Evolutionary conservation across 2,329 filamentous ascomycete species (phyloP).

Genomic region (Xylaria arbuscula): DNA sequence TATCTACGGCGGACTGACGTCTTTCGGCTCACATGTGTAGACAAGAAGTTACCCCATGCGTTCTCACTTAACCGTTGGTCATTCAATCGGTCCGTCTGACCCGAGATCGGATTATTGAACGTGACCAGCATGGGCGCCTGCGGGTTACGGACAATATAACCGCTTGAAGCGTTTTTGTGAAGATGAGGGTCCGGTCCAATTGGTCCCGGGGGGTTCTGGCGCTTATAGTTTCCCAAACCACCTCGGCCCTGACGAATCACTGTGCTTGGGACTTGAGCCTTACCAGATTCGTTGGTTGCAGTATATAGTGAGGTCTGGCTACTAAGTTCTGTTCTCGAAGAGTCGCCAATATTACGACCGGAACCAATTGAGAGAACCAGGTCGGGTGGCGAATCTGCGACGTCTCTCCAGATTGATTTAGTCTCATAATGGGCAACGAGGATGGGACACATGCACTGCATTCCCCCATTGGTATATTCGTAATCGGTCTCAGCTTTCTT

Average conservation of each 20-base stretch:
- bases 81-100: conserved; percentile 45
- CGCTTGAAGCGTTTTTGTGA: conserved; percentile 37
- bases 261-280: conserved; percentile 34
- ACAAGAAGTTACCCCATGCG: conserved; percentile 46
- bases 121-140: conserved; percentile 47
- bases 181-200: conserved; percentile 8
- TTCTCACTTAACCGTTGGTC: conserved; percentile 44
- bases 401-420: conserved; percentile 47
- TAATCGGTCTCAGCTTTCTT: conserved; percentile 44
- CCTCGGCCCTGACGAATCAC: conserved; percentile 48
- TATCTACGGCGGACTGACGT: conserved; percentile 41
- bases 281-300: conserved; percentile 42
- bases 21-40: conserved; percentile 35
- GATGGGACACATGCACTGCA: conserved; percentile 45
- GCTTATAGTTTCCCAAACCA: conserved; percentile 48
- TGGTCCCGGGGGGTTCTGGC: conserved; percentile 33
- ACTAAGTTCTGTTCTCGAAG: conserved; percentile 30
- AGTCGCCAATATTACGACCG: conserved; percentile 48
- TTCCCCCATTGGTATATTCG: conserved; percentile 44
- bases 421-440: conserved; percentile 46
- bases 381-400: conserved; percentile 43
- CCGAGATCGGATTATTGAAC: conserved; percentile 47
- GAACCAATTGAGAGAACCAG: conserved; percentile 49
- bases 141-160: conserved; percentile 48
- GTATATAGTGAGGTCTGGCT: conserved; percentile 37